Base-by-base conservation (phyloP, 768 basidiomycete genomes). In the Lentinula edodes region DNA sequence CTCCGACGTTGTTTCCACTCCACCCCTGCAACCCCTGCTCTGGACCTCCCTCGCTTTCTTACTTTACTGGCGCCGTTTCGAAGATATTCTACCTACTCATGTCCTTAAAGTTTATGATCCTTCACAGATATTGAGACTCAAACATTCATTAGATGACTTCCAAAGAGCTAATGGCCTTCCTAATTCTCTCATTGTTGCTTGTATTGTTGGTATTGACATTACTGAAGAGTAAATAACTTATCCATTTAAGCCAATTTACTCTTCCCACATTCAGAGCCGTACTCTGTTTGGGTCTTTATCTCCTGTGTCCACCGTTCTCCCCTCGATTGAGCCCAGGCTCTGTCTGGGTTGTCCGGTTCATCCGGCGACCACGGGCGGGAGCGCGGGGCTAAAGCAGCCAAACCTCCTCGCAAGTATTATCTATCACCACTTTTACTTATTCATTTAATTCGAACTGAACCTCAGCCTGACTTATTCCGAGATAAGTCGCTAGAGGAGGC, bases 1-100 rank as follows among this genome's bases (percentile, higher is more conserved):
- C 16, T 16, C 73, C 1, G 70, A 74, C 9, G 59, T 77, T 0
- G 71, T 77, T 3, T 69, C 70, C 2, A 58, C 64, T 0, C 61
- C 67, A 7, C 12, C 38, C 38, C 12, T 6, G 12, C 12, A 12
- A 38, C 12, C 38, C 38, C 38, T 38, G 38, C 5, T 12, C 4
- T 77, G 74, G 74, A 69, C 71, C 0, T 76, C 74, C 0, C 60
- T 70, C 0, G 67, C 74, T 12, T 78, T 77, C 58, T 66, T 76
- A 0, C 46, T 65, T 1, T 77, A 77, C 59, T 76, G 75, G 77
- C 59, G 66, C 0, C 42, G 63, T 15, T 62, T 72, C 2, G 64
- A 70, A 16, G 63, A 66, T 6, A 65, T 70, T 7, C 61, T 69
- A 12, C 68, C 66, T 2, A 51, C 61, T 23, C 36, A 57, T 32